Conservation (phyloP, 2,329 filamentous ascomycete genomes). For the Colletotrichum plurivorum region DNA sequence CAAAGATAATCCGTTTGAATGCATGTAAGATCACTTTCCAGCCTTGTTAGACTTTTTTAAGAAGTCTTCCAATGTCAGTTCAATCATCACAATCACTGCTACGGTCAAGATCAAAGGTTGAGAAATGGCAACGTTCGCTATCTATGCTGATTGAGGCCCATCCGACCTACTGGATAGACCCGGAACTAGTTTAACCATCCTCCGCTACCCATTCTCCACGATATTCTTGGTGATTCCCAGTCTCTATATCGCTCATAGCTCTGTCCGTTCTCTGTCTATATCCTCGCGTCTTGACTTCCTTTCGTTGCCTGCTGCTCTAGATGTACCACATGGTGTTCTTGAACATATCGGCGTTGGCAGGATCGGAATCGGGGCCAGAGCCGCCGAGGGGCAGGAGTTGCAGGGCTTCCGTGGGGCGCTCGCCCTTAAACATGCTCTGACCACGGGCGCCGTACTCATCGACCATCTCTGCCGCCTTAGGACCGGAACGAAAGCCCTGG, state of each 20-base stretch:
- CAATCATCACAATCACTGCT: neutral
- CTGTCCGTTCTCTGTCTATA: neutral
- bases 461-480: constrained; percentile 59
- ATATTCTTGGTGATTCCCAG: no score
- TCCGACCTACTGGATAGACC: constrained; percentile 2
- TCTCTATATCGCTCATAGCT: no score
- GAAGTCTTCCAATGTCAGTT: no score
- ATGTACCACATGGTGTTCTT: constrained; percentile 62
- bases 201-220: neutral
- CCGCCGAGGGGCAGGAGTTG: constrained; percentile 43
- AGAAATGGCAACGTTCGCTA: constrained; percentile 32
- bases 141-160: constrained; percentile 32
- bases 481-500: constrained; percentile 58
- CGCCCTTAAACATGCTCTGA: constrained; percentile 37
- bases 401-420: constrained; percentile 32
- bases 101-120: neutral
- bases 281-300: constrained; percentile 2
- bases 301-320: constrained; percentile 38
- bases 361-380: constrained; percentile 42
- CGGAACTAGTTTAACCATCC: constrained; percentile 33
- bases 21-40: no score
- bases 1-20: no score
- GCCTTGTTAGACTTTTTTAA: no score
- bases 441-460: constrained; percentile 58
- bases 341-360: constrained; percentile 46